Base-by-base conservation (phyloP, 768 basidiomycete genomes). In the Tylopilus vinaceipallidus region DNA sequence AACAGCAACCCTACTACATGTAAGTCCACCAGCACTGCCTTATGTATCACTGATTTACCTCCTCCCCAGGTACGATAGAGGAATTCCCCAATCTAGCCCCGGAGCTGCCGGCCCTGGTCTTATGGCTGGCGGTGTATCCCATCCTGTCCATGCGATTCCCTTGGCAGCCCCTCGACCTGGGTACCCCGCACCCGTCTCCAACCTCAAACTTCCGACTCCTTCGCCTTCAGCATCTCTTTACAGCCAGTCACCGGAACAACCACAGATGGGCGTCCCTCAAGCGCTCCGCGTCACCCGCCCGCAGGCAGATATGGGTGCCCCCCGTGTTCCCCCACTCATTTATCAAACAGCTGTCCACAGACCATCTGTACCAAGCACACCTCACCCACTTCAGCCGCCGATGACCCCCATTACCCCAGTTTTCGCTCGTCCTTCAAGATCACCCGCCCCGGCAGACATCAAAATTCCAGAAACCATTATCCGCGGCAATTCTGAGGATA, bases 381-480 rank as follows among this genome's bases (percentile, higher is more conserved):
- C 88, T 4, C 88, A 88, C 56, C 88, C 90, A 4, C 75, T 92
- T 4, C 82, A 82, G 45, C 81, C 88, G 0, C 86, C 89, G 6
- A 75, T 85, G 54, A 88, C 86, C 0, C 90, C 90, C 44, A 91
- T 91, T 53, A 81, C 76, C 0, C 88, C 90, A 14, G 82, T 82
- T 23, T 91, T 92, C 59, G 86, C 76, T 3, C 81, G 86, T 36
- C 88, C 89, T 5, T 55, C 66, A 23, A 73, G 65, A 46, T 58
- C 67, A 1, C 69, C 65, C 22, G 55, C 63, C 24, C 58, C 74
- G 4, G 62, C 68, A 33, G 71, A 74, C 24, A 70, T 85, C 60
- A 76, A 74, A 55, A 82, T 83, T 52, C 67, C 75, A 9, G 70
- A 72, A 16, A 67, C 72, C 47, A 88, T 90, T 61, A 76, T 91